A percentile compares a stretch with the other conserved stretches of the same genome.
phyloP scores from a whole-genome alignment of 148 eudicot species.

The Cornus controversa region DNA sequence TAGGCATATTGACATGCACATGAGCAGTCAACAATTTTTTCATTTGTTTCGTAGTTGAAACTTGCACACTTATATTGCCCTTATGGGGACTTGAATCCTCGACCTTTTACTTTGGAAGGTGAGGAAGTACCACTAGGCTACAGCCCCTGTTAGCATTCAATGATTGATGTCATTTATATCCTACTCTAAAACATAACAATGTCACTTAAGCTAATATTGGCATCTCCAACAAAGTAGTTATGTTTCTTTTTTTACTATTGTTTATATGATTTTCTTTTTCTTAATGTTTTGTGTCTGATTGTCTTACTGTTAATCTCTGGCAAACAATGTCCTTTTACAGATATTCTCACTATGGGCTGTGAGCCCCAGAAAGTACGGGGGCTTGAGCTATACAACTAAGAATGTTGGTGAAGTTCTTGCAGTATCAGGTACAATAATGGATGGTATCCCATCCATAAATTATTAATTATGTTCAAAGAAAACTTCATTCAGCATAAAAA shows the following conservation, averaged over 20 bases:
- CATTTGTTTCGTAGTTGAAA: no score
- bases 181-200: background rate
- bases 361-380: slow-evolving; percentile 54
- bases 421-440: slow-evolving; percentile 37
- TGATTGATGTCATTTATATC: no score
- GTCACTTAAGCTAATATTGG: background rate
- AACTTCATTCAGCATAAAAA: background rate
- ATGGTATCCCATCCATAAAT: background rate
- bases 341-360: slow-evolving; percentile 70
- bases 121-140: no score
- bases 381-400: slow-evolving; percentile 54
- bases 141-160: no score
- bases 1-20: no score
- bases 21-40: no score
- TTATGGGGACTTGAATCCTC: no score
- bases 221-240: background rate
- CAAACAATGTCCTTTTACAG: slow-evolving; percentile 23
- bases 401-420: slow-evolving; percentile 55
- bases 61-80: no score
- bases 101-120: no score
- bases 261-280: no score
- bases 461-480: background rate
- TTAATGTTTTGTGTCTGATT: background rate
- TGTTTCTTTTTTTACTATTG: background rate
- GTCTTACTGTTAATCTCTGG: background rate